A percentile compares a stretch with the other conserved stretches of the same genome.
These are phyloP conservation scores for Schoenoplectus tabernaemontani DNA, from an alignment of 202 grass and related monocot species.

Conservation along the genomic window DNA sequence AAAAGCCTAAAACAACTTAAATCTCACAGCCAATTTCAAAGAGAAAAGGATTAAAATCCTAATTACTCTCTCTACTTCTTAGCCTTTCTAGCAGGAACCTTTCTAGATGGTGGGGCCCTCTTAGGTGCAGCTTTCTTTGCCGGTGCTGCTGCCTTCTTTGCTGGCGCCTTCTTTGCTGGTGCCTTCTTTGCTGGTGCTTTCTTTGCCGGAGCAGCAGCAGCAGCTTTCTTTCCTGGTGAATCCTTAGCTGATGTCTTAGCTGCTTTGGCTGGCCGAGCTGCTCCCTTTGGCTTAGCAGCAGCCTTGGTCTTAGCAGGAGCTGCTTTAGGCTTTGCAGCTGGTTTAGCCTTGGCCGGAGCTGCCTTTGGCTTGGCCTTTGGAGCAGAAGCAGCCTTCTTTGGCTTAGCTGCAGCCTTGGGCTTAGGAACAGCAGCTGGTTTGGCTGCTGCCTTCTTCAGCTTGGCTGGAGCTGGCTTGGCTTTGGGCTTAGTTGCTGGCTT, in stretches of 20 bases:
- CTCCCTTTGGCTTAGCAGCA: neutral
- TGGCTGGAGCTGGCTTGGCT: slow-evolving; percentile 22
- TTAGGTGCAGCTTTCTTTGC: slow-evolving; percentile 15
- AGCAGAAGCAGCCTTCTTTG: neutral
- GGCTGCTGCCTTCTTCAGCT: slow-evolving; percentile 32
- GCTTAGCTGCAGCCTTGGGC: slow-evolving; percentile 27
- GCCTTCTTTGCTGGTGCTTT: slow-evolving; percentile 20
- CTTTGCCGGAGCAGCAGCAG: slow-evolving; percentile 29
- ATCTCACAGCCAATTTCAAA: neutral
- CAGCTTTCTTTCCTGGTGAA: slow-evolving; percentile 7
- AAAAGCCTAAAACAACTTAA: neutral
- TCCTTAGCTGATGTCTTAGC: slow-evolving; percentile 40
- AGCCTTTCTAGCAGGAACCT: slow-evolving; percentile 32
- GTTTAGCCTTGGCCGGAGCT: neutral
- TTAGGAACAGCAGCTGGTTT: slow-evolving; percentile 37
- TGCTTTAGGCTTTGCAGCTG: neutral
- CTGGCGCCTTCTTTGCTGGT: slow-evolving; percentile 18
- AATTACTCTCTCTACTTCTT: slow-evolving; percentile 49
- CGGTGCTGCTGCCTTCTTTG: slow-evolving; percentile 14
- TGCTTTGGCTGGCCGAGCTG: neutral
- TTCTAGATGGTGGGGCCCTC: slow-evolving; percentile 20
- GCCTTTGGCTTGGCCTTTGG: neutral
- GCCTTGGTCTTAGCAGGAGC: slow-evolving; percentile 13
- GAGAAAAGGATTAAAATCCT: neutral
- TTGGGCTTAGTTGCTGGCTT: slow-evolving; percentile 23